Evolutionary conservation across 352 stramenopile species (phyloP).

Genomic region (Globisporangium emineosum): DNA sequence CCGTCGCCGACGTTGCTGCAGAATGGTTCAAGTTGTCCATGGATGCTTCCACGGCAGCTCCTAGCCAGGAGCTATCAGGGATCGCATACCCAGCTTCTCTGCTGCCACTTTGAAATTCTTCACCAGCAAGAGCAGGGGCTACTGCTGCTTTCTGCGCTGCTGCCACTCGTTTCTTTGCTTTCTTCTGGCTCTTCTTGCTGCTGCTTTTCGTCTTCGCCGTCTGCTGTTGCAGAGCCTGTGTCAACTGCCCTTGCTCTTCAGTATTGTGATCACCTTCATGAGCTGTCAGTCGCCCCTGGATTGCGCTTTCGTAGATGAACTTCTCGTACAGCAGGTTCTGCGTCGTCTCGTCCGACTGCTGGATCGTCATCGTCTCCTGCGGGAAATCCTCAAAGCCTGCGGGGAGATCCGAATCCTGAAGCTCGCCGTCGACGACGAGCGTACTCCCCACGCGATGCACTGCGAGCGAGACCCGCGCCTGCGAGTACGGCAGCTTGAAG

Average conservation of each 20-base stretch:
- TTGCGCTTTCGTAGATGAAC: constrained; percentile 82
- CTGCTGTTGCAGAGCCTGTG: not conserved
- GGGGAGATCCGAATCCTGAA: constrained; percentile 64
- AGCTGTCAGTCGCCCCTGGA: constrained; percentile 31
- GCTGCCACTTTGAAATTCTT: not conserved
- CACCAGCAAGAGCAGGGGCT: not conserved
- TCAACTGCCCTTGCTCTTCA: not conserved
- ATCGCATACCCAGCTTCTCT: not conserved
- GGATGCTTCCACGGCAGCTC: too few relatives aligned
- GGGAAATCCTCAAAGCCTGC: constrained; percentile 60
- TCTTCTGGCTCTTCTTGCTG: constrained; percentile 38
- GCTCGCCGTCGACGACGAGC: constrained; percentile 77
- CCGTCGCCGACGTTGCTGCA: not conserved
- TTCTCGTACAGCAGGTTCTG: constrained; percentile 80
- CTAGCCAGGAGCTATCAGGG: not conserved
- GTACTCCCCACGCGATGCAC: constrained; percentile 79
- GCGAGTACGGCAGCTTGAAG: constrained; percentile 86
- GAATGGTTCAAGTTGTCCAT: not conserved
- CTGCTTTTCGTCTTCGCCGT: not conserved
- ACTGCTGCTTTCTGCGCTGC: not conserved
- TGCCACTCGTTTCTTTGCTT: constrained; percentile 20
- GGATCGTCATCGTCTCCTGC: constrained; percentile 54
- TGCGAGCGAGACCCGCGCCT: constrained; percentile 70
- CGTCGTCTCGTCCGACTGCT: constrained; percentile 35
- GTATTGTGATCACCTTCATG: not conserved